A percentile compares a stretch with the other conserved stretches of the same genome.
These are phyloP conservation scores for Aspergillus conjunctus DNA, from an alignment of 495 filamentous ascomycete genomes.

Conservation along the genomic window DNA sequence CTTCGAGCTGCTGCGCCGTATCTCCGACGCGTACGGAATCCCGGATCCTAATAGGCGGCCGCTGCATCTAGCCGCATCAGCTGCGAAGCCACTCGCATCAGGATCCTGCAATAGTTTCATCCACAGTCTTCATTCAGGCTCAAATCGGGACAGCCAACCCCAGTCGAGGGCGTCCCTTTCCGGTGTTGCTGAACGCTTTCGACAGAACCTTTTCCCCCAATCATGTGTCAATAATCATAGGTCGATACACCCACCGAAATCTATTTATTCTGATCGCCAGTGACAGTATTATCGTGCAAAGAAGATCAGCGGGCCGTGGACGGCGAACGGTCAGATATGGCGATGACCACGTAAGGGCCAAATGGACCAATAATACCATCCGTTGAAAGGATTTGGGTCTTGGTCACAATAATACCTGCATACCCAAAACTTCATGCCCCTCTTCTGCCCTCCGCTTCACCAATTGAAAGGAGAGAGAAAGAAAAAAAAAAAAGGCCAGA, in stretches of 20 bases:
- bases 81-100: slow-evolving; percentile 26
- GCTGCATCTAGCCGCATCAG: slow-evolving; percentile 32
- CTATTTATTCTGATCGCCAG: slow-evolving; percentile 10
- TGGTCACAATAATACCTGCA: slow-evolving; percentile 18
- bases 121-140: slow-evolving; percentile 12
- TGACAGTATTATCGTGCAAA: slow-evolving; percentile 6
- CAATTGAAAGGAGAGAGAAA: background rate
- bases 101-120: slow-evolving; percentile 14
- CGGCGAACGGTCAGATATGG: slow-evolving; percentile 13
- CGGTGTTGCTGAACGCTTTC: slow-evolving; percentile 3
- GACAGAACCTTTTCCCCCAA: slow-evolving; percentile 1
- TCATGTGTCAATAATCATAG: background rate
- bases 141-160: slow-evolving; percentile 3
- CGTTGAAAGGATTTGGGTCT: slow-evolving; percentile 20
- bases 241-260: slow-evolving; percentile 8
- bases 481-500: background rate
- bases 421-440: slow-evolving; percentile 12
- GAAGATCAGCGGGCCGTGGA: slow-evolving; percentile 20
- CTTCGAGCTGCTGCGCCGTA: slow-evolving; percentile 19
- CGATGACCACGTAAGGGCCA: slow-evolving; percentile 26
- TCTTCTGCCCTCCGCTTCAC: slow-evolving; percentile 4
- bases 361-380: slow-evolving; percentile 16
- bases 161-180: background rate
- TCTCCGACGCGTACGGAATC: slow-evolving; percentile 23
- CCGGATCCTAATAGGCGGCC: slow-evolving; percentile 28